These are phyloP conservation scores for Laetiporus sulphureus DNA, from an alignment of 1,284 basidiomycete species.

Conservation along the genomic window DNA sequence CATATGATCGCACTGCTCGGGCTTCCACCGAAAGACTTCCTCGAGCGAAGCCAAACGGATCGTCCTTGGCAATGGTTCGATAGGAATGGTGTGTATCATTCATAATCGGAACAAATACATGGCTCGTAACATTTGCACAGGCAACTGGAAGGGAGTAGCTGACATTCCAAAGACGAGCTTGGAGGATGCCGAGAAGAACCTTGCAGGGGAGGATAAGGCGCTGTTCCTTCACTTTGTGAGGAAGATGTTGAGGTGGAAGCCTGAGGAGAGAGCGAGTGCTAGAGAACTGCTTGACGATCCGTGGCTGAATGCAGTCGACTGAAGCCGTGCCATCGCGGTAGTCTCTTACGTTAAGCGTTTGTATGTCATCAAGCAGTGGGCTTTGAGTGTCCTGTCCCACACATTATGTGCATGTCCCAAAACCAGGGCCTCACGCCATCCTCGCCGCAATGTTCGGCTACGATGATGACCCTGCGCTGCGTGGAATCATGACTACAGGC, in stretches of 20 bases:
- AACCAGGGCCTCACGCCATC: no score
- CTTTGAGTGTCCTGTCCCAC: neutral
- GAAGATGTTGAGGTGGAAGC: slow-evolving; percentile 7
- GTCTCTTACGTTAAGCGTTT: slow-evolving; percentile 2
- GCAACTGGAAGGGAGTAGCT: slow-evolving; percentile 7
- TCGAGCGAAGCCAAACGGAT: slow-evolving; percentile 8
- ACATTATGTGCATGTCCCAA: no score
- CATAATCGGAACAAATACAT: neutral
- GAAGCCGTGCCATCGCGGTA: slow-evolving; percentile 1
- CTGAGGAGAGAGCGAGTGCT: slow-evolving; percentile 10
- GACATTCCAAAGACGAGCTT: slow-evolving; percentile 8
- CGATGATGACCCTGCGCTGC: no score
- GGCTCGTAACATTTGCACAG: slow-evolving; percentile 2
- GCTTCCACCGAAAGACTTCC: slow-evolving; percentile 14
- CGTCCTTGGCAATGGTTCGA: slow-evolving; percentile 11
- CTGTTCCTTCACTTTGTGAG: slow-evolving; percentile 7
- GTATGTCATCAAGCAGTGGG: slow-evolving; percentile 2
- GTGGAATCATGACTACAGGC: no score
- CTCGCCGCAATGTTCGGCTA: no score
- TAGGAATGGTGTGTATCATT: slow-evolving; percentile 7
- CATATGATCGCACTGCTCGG: slow-evolving; percentile 21
- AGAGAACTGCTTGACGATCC: slow-evolving; percentile 10
- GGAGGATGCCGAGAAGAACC: slow-evolving; percentile 6
- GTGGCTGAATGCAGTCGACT: slow-evolving; percentile 8
- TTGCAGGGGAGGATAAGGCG: slow-evolving; percentile 9